Evolutionary conservation across 129 eudicot genomes (phyloP), one percentile per base, ranked within the genome.

Genomic region (Lonicera japonica): DNA sequence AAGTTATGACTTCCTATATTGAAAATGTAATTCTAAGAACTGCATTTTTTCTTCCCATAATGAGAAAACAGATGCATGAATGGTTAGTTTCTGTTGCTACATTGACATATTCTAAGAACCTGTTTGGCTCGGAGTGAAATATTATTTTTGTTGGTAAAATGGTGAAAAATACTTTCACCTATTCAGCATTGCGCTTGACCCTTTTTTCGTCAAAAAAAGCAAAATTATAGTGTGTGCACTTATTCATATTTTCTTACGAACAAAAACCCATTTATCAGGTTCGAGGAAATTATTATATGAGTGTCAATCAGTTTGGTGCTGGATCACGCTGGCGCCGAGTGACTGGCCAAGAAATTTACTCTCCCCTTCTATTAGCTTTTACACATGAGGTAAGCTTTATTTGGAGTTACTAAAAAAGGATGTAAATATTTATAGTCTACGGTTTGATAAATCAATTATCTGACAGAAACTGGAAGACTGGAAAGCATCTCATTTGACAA

Each of bases 281-380:
- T 66, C 86, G 78, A 38, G 97, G 97, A 75, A 81, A 78, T 45
- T 87, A 91, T 67, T 91, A 82, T 72, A 48, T 87, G 69, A 78
- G 75, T 58, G 69, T 83, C 39, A 54, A 87, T 64, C 64, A 74
- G 15, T 56, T 75, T 43, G 95, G 97, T 18, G 75, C 70, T 21
- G 97, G 97, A 61, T 76, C 96, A 8, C 81, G 73, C 25, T 91
- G 97, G 97, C 89, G 97, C 34, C 58, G 97, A 57, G 82, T 83
- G 70, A 73, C 75, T 13, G 88, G 96, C 71, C 97, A 91, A 71
- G 95, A 87, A 75, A 82, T 91, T 64, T 84, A 87, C 77, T 87
- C 97, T 12, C 95, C 95, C 2, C 83, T 91, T 56, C 84, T 91
- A 58, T 75, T 91, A 65, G 95, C 95, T 46, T 91, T 91, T 70